These are phyloP conservation scores for Microascus cirrosus DNA, from an alignment of 2,329 filamentous ascomycete genomes.

Conservation along the genomic window DNA sequence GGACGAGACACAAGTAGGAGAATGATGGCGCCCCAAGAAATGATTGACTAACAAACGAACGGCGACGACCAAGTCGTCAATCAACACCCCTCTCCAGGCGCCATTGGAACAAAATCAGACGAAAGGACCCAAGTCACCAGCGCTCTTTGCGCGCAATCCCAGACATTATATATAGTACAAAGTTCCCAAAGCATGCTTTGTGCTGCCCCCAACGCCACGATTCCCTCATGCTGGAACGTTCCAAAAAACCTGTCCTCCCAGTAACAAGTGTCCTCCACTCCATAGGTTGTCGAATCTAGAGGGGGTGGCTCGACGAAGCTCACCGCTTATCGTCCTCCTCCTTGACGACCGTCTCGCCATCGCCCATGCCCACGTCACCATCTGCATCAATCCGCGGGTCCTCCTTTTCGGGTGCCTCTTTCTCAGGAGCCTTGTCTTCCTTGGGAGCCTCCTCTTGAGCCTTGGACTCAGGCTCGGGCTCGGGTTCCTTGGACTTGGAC, in stretches of 20 bases:
- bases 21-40: background rate
- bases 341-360: constrained; percentile 4
- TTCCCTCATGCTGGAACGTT: background rate
- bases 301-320: background rate
- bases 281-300: background rate
- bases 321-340: constrained; percentile 5
- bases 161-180: background rate
- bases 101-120: background rate
- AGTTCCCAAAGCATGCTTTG: background rate
- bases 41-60: background rate
- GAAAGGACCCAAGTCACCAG: background rate
- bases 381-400: constrained; percentile 5
- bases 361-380: constrained; percentile 5
- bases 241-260: background rate
- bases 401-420: constrained; percentile 3
- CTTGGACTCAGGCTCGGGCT: constrained; percentile 9
- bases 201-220: background rate
- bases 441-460: constrained; percentile 8
- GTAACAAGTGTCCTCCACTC: background rate
- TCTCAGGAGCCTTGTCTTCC: constrained; percentile 5
- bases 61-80: background rate
- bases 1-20: too few relatives aligned
- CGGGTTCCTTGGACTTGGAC: background rate
- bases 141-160: background rate
- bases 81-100: background rate